These are phyloP conservation scores for Pterula multifida DNA, from an alignment of 1,284 basidiomycete species.

Conservation along the genomic window DNA sequence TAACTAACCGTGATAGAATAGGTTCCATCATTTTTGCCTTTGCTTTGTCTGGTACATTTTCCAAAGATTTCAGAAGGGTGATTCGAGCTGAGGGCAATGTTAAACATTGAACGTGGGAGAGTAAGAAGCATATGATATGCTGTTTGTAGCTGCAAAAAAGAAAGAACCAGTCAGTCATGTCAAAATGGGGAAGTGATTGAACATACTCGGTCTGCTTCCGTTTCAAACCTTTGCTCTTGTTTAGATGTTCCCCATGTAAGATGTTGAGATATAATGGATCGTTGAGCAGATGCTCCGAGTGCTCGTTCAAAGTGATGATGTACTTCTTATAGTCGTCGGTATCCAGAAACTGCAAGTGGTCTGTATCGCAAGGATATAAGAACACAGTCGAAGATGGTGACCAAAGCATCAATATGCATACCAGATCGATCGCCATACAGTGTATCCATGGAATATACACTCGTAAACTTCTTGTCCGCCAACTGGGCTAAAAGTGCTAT, in stretches of 20 bases:
- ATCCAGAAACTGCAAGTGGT: constrained; percentile 69
- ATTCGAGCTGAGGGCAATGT: constrained; percentile 36
- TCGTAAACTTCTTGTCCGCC: constrained; percentile 30
- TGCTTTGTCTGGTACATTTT: constrained; percentile 46
- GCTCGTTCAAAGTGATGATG: constrained; percentile 39
- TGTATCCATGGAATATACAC: constrained; percentile 73
- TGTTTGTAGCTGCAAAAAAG: constrained; percentile 52
- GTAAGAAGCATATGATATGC: constrained; percentile 65
- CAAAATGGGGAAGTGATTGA: constrained; percentile 4
- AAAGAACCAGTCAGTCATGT: too few relatives aligned
- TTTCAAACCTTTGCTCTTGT: constrained; percentile 32
- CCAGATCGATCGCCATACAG: constrained; percentile 68
- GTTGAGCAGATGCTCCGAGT: constrained; percentile 53
- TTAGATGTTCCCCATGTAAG: constrained; percentile 55
- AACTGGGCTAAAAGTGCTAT: constrained; percentile 37
- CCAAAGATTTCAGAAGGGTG: constrained; percentile 47
- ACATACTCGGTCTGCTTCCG: constrained; percentile 57
- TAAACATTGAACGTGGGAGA: constrained; percentile 73
- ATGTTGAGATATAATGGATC: constrained; percentile 53
- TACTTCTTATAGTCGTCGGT: constrained; percentile 63
- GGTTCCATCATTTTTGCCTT: constrained; percentile 60
- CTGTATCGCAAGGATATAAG: too few relatives aligned
- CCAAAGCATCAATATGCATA: constrained; percentile 22
- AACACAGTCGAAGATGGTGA: constrained; percentile 8
- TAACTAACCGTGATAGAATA: constrained; percentile 35